These are phyloP conservation scores for Metschnikowia dekortorum DNA, from an alignment of 805 yeast species.

Conservation along the genomic window DNA sequence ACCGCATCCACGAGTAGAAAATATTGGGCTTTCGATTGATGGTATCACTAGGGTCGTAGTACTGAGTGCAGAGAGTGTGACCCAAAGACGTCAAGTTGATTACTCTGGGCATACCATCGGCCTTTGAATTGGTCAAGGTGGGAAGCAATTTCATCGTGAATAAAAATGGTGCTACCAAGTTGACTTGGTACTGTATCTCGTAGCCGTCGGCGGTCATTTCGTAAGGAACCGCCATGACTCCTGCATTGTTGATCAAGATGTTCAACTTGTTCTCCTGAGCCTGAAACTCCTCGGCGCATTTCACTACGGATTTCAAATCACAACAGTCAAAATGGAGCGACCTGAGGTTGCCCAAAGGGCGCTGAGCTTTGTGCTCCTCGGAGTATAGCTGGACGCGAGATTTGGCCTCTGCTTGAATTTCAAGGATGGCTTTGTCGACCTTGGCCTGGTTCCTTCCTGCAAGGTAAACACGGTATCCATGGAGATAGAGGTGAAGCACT, in stretches of 20 bases:
- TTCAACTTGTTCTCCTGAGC: slow-evolving; percentile 26
- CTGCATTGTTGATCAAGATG: slow-evolving; percentile 38
- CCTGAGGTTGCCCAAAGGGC: slow-evolving; percentile 11
- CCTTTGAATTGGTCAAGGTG: slow-evolving; percentile 18
- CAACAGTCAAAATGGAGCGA: slow-evolving; percentile 16
- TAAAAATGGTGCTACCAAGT: slow-evolving; percentile 31
- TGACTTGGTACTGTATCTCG: slow-evolving; percentile 41
- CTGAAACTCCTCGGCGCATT: slow-evolving; percentile 21
- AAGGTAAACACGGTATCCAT: slow-evolving; percentile 35
- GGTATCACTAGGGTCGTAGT: slow-evolving; percentile 22
- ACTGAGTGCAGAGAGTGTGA: slow-evolving; percentile 23
- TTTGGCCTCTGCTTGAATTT: slow-evolving; percentile 30
- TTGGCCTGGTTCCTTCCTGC: slow-evolving; percentile 33
- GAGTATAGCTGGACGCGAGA: slow-evolving; percentile 22
- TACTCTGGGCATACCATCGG: slow-evolving; percentile 24
- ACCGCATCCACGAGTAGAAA: slow-evolving; percentile 29
- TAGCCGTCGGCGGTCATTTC: slow-evolving; percentile 32
- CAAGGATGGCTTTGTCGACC: slow-evolving; percentile 30
- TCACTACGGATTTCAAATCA: slow-evolving; percentile 13
- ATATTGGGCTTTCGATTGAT: slow-evolving; percentile 24
- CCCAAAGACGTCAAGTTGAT: slow-evolving; percentile 31
- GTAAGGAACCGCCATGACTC: slow-evolving; percentile 37
- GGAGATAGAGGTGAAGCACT: slow-evolving; percentile 35
- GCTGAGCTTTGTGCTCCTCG: slow-evolving; percentile 23
- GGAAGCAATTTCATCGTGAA: slow-evolving; percentile 30